These are phyloP conservation scores for Batkoa obscura DNA, from an alignment of 371 early-diverging fungal species.

Conservation along the genomic window DNA sequence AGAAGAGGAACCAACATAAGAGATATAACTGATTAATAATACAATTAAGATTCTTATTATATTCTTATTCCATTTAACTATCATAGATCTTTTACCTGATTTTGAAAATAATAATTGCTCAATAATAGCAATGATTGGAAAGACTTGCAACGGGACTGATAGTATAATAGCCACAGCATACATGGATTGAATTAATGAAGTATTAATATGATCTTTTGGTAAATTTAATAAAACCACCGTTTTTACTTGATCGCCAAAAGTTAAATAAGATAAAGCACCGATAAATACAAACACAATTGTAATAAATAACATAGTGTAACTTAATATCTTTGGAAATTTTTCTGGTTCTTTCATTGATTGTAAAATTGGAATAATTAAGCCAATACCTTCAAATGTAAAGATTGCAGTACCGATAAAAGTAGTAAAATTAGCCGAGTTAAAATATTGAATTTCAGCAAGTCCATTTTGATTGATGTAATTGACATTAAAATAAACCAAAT, in stretches of 20 bases:
- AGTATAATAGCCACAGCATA: constrained; percentile 77
- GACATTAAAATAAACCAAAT: constrained; percentile 29
- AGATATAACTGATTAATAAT: constrained; percentile 36
- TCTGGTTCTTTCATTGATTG: constrained; percentile 68
- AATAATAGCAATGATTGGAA: constrained; percentile 74
- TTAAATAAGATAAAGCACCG: constrained; percentile 61
- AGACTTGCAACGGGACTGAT: constrained; percentile 66
- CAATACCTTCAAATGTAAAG: constrained; percentile 84
- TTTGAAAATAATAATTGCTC: constrained; percentile 39
- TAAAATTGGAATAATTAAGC: constrained; percentile 75
- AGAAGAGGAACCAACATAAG: constrained; percentile 56
- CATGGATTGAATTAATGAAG: constrained; percentile 45
- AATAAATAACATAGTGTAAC: constrained; percentile 43
- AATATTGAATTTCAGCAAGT: constrained; percentile 17
- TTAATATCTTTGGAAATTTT: constrained; percentile 50
- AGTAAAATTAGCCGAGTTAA: constrained; percentile 39
- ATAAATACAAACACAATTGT: constrained; percentile 47
- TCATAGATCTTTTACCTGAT: constrained; percentile 16
- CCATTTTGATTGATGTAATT: constrained; percentile 23
- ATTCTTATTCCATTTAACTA: constrained; percentile 79
- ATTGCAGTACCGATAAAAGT: constrained; percentile 84
- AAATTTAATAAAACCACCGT: constrained; percentile 70
- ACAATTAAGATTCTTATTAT: constrained; percentile 48
- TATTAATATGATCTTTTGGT: constrained; percentile 25
- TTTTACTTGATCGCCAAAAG: constrained; percentile 64